phyloP scores from a whole-genome alignment of 345 rosid species.

The Microthlaspi erraticum region DNA sequence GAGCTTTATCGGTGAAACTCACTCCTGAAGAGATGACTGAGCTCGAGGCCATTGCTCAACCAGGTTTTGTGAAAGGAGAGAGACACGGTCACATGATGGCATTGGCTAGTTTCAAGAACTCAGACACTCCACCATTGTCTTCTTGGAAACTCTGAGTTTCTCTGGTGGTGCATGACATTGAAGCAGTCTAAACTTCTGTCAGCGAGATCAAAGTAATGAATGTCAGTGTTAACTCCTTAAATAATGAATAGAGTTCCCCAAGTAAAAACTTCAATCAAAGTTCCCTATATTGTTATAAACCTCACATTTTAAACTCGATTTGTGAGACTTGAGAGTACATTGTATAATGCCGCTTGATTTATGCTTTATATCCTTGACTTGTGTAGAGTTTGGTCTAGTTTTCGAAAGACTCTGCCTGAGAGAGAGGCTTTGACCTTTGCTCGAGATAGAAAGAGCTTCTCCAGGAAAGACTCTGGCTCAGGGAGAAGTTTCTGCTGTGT shows the following conservation, averaged over 20 bases:
- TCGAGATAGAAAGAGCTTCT: no score
- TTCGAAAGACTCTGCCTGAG: no score
- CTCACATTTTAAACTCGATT: no score
- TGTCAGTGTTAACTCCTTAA: not conserved
- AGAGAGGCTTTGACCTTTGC: no score
- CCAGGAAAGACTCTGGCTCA: no score
- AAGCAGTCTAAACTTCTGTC: constrained; percentile 13
- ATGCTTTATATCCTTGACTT: no score
- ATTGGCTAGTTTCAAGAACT: constrained; percentile 37
- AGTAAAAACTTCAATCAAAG: constrained; percentile 30
- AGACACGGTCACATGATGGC: not conserved
- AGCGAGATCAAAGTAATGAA: not conserved
- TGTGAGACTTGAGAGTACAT: no score
- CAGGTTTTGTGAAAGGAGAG: constrained; percentile 52
- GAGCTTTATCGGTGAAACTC: constrained; percentile 64
- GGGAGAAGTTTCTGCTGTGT: no score
- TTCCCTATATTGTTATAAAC: not conserved
- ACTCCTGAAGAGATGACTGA: constrained; percentile 58
- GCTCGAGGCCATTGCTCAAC: constrained; percentile 52
- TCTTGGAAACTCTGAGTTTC: constrained; percentile 48
- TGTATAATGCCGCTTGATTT: no score
- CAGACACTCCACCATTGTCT: constrained; percentile 61
- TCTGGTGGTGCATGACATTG: constrained; percentile 15
- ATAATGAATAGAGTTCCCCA: constrained; percentile 36
- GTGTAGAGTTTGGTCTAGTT: no score